Base-by-base conservation (phyloP, 495 filamentous ascomycete species). In the Penicillium canescens region DNA sequence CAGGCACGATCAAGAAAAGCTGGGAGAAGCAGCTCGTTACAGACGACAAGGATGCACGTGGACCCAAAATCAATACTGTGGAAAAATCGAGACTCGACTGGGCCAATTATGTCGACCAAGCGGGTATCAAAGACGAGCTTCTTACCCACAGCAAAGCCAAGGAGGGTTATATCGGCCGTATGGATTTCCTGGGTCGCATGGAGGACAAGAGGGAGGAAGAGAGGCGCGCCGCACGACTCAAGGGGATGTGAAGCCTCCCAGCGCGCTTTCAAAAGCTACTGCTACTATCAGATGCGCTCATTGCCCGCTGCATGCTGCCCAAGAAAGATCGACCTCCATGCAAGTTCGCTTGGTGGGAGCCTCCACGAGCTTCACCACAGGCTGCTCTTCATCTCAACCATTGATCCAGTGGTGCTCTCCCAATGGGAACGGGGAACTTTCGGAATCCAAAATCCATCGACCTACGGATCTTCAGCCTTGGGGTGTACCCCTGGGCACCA, bases 61-160 rank as follows among this genome's bases (percentile, higher is more conserved):
- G 88, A 42, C 85, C 87, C 65, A 97, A 97, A 65, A 81, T 98
- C 64, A 98, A 96, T 67, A 96, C 92, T 1, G 87, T 98, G 20
- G 92, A 98, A 74, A 98, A 98, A 77, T 92, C 88, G 34, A 80
- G 89, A 45, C 79, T 96, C 74, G 94, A 98, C 67, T 98, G 94
- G 94, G 91, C 90, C 4, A 87, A 87, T 39, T 96, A 90, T 62
- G 95, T 98, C 42, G 92, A 98, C 63, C 80, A 91, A 51, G 88
- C 92, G 59, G 95, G 94, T 2, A 87, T 98, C 71, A 85, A 85
- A 61, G 94, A 96, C 64, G 94, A 98, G 68, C 79, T 98, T 51
- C 86, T 88, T 60, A 79, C 85, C 41, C 87, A 91, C 56, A 90
- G 90, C 62, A 92, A 88, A 72, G 87, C 85, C 10, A 94, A 94